Base-by-base conservation (phyloP, 2,329 filamentous ascomycete genomes). In the Fusarium virguliforme region DNA sequence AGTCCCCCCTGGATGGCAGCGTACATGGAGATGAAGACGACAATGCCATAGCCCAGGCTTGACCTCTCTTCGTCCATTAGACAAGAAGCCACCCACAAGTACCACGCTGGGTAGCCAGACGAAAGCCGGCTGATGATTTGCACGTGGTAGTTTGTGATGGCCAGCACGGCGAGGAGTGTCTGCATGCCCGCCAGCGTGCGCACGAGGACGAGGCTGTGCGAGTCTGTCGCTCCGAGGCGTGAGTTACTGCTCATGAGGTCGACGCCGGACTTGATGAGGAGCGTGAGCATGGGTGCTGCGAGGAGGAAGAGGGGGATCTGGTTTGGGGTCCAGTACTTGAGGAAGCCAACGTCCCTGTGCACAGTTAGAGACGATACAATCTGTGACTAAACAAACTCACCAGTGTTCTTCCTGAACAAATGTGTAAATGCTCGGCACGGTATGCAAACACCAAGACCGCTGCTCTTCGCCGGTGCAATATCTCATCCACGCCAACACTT, bases 391-490 rank as follows among this genome's bases (percentile, higher is more conserved):
- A 9, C 10, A 8, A 6, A 81, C 89, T 80, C 86, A 97, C 95
- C 96, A 99, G 81, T 99, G 98, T 75, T 93, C 85, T 50, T 86
- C 86, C 79, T 99, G 96, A 3, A 98, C 95, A 85, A 92, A 98
- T 0, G 90, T 87, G 81, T 97, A 98, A 66, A 99, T 95, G 79
- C 94, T 97, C 4, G 96, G 96, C 12, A 95, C 70, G n/a, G 82
- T 79, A 18, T 84, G 85, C 22, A 81, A 78, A 79, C 96, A 99
- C 96, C 96, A 99, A 4, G 90, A 88, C 62, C 93, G 84, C 60
- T 77, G 71, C 13, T 58, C 46, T 28, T 67, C 63, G 38, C 72
- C 66, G 9, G 28, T 48, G 75, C 94, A 97, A 79, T 91, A 98
- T 41, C 89, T 86, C 56, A 80, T 79, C 80, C 94, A 98, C 3